Conservation (phyloP, 108 stramenopile species). For the Nitzschia inconspicua region DNA sequence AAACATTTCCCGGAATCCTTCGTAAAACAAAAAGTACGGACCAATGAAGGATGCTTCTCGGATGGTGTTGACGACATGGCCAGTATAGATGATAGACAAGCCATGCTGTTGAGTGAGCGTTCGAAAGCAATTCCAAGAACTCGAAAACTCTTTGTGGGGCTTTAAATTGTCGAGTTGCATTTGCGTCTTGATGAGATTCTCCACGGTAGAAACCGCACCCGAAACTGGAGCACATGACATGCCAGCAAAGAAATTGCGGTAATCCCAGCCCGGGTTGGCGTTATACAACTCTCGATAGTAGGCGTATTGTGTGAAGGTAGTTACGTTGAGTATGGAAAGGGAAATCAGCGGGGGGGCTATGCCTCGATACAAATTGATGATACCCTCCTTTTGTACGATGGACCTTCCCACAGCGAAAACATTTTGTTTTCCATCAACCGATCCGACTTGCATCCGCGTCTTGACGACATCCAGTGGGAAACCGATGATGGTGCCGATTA, state of each 20-base stretch:
- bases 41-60: constrained; percentile 82
- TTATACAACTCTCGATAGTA: constrained; percentile 61
- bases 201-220: constrained; percentile 78
- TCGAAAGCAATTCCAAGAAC: constrained; percentile 62
- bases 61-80: constrained; percentile 80
- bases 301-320: constrained; percentile 81
- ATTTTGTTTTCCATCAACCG: constrained; percentile 5
- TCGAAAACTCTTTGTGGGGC: constrained; percentile 44
- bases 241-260: constrained; percentile 72
- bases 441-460: constrained; percentile 44
- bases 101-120: constrained; percentile 61
- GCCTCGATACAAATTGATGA: constrained; percentile 78
- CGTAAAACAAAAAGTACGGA: constrained; percentile 87
- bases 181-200: constrained; percentile 82
- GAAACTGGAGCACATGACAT: constrained; percentile 68
- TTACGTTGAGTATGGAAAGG: constrained; percentile 80
- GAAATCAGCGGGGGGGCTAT: constrained; percentile 80
- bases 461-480: constrained; percentile 80
- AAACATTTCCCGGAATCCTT: constrained; percentile 61
- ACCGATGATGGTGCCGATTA: constrained; percentile 87
- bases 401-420: constrained; percentile 35
- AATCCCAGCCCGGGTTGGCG: constrained; percentile 73
- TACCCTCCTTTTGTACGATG: constrained; percentile 73
- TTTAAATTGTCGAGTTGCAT: constrained; percentile 51
- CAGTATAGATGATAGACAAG: constrained; percentile 63